Conservation (phyloP, 1,139 yeast species). For the Wickerhamomyces sp. region DNA sequence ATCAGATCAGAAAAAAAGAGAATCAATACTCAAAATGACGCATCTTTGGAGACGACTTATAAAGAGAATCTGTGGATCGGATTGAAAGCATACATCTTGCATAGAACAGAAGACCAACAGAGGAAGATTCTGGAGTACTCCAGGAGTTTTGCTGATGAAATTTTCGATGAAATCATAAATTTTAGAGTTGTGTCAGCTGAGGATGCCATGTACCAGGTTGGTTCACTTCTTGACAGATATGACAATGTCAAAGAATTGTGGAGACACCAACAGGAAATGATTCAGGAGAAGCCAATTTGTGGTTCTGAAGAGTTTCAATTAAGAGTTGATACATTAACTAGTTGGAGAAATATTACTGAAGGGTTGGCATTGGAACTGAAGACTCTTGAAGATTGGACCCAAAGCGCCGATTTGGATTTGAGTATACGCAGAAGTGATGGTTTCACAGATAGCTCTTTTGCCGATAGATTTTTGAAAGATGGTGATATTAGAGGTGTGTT, state of each 20-base stretch:
- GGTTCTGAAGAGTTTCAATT: conserved; percentile 59
- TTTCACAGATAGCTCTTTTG: conserved; percentile 64
- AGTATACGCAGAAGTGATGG: conserved; percentile 33
- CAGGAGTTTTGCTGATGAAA: conserved; percentile 66
- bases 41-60: conserved; percentile 47
- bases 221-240: conserved; percentile 50
- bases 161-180: conserved; percentile 64
- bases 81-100: conserved; percentile 76
- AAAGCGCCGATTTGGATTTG: conserved; percentile 70
- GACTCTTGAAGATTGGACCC: conserved; percentile 63
- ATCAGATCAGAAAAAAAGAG: conserved; percentile 87
- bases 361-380: conserved; percentile 57
- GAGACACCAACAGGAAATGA: conserved; percentile 78
- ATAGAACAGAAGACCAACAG: conserved; percentile 80
- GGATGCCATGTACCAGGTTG: conserved; percentile 41
- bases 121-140: conserved; percentile 64
- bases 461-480: conserved; percentile 82
- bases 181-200: conserved; percentile 42
- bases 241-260: conserved; percentile 73
- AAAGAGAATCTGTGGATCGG: conserved; percentile 71
- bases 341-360: conserved; percentile 77
- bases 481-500: conserved; percentile 73
- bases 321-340: conserved; percentile 69
- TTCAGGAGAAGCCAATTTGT: conserved; percentile 68
- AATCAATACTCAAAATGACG: conserved; percentile 47